Evolutionary conservation across 768 basidiomycete species (phyloP).

Genomic region (Leucocoprinus birnbaumii): DNA sequence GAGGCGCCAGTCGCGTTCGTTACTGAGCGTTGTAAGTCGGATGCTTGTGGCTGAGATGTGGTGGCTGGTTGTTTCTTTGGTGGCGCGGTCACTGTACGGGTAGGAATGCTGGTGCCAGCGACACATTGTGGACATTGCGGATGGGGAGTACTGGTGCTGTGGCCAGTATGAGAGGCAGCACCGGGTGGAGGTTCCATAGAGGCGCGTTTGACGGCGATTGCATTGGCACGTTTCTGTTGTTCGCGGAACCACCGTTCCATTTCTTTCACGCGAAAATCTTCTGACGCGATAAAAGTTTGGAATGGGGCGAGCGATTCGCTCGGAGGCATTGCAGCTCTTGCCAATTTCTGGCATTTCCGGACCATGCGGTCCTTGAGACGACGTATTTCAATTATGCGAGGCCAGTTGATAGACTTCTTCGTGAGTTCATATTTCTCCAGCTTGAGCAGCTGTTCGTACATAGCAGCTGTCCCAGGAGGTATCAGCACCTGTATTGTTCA

Average conservation of each 20-base stretch:
- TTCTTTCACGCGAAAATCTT: constrained; percentile 73
- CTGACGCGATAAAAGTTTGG: constrained; percentile 64
- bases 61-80: background rate
- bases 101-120: background rate
- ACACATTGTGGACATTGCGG: constrained; percentile 5
- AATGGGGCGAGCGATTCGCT: constrained; percentile 44
- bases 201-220: constrained; percentile 24
- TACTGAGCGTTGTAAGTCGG: constrained; percentile 17
- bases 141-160: background rate
- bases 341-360: constrained; percentile 70
- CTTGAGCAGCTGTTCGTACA: constrained; percentile 66
- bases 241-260: constrained; percentile 76
- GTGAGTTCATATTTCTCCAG: constrained; percentile 59
- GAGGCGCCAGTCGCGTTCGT: constrained; percentile 21
- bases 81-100: background rate
- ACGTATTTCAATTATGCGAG: constrained; percentile 69
- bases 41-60: background rate
- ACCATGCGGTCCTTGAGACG: constrained; percentile 82
- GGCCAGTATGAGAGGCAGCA: background rate
- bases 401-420: constrained; percentile 61
- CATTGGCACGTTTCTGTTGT: constrained; percentile 42
- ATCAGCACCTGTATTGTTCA: constrained; percentile 50
- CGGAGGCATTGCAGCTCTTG: constrained; percentile 35
- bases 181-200: constrained; percentile 15
- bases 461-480: constrained; percentile 60